phyloP scores from a whole-genome alignment of 371 early-diverging fungal species.

The Mucor mucedo region DNA sequence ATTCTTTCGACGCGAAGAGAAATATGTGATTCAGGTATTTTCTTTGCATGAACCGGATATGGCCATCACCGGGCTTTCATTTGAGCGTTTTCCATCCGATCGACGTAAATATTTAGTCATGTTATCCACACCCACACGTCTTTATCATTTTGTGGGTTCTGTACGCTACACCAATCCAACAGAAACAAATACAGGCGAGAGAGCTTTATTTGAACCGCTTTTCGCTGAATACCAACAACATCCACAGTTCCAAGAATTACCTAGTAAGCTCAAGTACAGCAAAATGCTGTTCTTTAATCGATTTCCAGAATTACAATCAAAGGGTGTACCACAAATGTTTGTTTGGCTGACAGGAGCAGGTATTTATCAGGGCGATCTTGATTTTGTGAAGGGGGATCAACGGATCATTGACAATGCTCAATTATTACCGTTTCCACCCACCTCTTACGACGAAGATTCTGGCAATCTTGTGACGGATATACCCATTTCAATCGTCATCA shows the following conservation, averaged over 20 bases:
- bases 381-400: constrained; percentile 55
- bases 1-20: constrained; percentile 81
- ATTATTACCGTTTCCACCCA: constrained; percentile 75
- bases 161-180: constrained; percentile 27
- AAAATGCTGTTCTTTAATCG: constrained; percentile 72
- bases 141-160: constrained; percentile 86
- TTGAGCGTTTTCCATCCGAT: constrained; percentile 75
- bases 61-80: constrained; percentile 80
- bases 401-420: constrained; percentile 79
- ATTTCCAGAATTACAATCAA: constrained; percentile 67
- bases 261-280: constrained; percentile 63
- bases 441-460: constrained; percentile 49
- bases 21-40: constrained; percentile 73
- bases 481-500: constrained; percentile 79
- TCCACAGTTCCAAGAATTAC: constrained; percentile 79
- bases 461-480: constrained; percentile 51
- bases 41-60: constrained; percentile 55
- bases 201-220: constrained; percentile 64
- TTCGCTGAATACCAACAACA: constrained; percentile 66
- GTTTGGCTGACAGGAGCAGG: constrained; percentile 87
- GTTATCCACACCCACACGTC: constrained; percentile 77
- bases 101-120: constrained; percentile 70
- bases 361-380: constrained; percentile 72
- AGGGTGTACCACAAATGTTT: constrained; percentile 73
- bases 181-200: constrained; percentile 28